Conservation (phyloP, 441 rosid species). For the Kokia cookei region DNA sequence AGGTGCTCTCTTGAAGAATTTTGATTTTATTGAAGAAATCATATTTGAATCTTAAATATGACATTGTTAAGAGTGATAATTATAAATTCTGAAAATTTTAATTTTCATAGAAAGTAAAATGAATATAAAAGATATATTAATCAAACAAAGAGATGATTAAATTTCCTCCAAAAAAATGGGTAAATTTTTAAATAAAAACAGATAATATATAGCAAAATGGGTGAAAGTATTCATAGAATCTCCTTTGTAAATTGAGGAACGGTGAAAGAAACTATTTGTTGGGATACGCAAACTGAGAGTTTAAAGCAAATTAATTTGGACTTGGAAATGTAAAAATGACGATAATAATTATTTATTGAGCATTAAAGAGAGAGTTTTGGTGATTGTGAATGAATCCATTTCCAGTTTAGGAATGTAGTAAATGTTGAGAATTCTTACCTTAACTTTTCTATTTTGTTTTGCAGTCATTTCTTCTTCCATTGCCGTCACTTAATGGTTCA, state of each 20-base stretch:
- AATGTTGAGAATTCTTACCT: background rate
- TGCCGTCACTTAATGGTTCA: background rate
- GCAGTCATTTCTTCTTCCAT: background rate
- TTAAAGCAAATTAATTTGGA: background rate
- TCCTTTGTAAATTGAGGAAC: background rate
- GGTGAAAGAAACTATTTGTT: background rate
- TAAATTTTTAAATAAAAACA: too few species aligned
- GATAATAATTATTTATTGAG: background rate
- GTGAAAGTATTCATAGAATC: too few species aligned
- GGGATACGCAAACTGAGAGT: background rate
- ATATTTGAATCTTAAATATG: too few species aligned
- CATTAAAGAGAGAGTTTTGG: background rate
- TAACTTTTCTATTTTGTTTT: background rate
- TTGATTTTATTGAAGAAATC: too few species aligned
- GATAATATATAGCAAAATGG: too few species aligned
- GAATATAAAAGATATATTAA: too few species aligned
- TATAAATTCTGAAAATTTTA: too few species aligned
- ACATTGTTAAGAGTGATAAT: too few species aligned
- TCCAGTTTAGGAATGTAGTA: background rate
- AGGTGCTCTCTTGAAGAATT: too few species aligned
- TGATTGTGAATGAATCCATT: background rate
- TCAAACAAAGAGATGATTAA: too few species aligned
- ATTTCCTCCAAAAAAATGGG: too few species aligned
- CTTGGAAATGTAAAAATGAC: background rate
- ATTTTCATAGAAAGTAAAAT: fast-evolving